phyloP scores from a whole-genome alignment of 306 rosid species.

The Dryas drummondii region DNA sequence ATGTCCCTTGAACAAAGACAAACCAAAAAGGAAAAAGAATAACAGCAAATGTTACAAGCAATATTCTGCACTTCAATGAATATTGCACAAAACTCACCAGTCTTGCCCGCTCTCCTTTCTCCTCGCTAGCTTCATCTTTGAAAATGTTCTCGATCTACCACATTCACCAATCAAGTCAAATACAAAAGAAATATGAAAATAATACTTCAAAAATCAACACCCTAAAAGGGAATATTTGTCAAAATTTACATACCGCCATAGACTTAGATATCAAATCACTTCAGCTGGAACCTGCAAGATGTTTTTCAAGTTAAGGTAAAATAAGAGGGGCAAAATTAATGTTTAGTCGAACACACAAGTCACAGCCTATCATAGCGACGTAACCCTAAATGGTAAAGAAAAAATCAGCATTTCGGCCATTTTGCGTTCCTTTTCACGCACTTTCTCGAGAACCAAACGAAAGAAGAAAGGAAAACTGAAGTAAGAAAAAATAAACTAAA shows the following conservation, averaged over 20 bases:
- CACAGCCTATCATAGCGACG: neutral
- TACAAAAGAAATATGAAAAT: neutral
- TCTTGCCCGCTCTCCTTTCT: conserved; percentile 95
- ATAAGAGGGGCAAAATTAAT: neutral
- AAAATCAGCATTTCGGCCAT: neutral
- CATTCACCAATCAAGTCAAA: conserved; percentile 29
- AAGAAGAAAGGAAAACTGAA: neutral
- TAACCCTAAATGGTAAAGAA: neutral
- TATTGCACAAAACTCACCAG: conserved; percentile 53
- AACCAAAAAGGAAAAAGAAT: neutral
- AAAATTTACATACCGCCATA: conserved; percentile 64
- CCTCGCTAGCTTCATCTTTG: conserved; percentile 95
- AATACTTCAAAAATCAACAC: neutral
- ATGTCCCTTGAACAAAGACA: no score
- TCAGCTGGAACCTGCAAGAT: conserved; percentile 24
- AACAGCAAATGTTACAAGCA: neutral
- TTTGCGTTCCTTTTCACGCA: neutral
- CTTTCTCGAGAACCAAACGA: neutral
- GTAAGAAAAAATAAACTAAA: conserved; percentile 1
- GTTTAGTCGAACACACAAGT: neutral
- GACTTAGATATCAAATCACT: conserved; percentile 19
- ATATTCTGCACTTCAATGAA: neutral
- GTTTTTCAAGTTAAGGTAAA: neutral
- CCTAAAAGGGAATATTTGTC: neutral
- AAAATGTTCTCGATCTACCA: conserved; percentile 62